phyloP scores from a whole-genome alignment of 495 filamentous ascomycete species.

The Cairneyella variabilis region DNA sequence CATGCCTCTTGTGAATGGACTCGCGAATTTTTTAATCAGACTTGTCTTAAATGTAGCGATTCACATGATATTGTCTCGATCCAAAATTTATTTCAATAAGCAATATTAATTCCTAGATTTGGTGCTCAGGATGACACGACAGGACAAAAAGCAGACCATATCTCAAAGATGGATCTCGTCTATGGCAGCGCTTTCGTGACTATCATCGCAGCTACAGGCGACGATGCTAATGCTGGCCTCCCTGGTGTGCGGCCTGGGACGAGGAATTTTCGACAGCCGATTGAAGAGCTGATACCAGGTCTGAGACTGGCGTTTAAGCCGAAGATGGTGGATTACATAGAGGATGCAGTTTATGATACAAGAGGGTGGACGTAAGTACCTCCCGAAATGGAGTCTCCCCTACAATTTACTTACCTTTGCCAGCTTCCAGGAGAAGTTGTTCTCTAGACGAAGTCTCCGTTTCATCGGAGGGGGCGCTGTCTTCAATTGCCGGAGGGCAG shows the following conservation, averaged over 20 bases:
- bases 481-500: neutral
- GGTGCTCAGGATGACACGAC: no score
- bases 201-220: slow-evolving; percentile 24
- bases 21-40: no score
- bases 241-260: slow-evolving; percentile 14
- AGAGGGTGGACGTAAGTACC: neutral
- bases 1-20: no score
- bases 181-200: slow-evolving; percentile 25
- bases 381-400: neutral
- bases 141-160: neutral
- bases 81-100: no score
- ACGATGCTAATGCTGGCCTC: slow-evolving; percentile 22
- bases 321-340: neutral
- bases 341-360: neutral
- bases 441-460: neutral
- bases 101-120: no score
- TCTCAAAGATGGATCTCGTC: slow-evolving; percentile 25
- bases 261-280: neutral
- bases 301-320: slow-evolving; percentile 1
- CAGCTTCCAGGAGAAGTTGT: neutral
- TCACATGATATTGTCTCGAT: no score
- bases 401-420: neutral
- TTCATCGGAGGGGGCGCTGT: neutral
- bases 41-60: no score
- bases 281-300: neutral